These are phyloP conservation scores for Naegleria lovaniensis DNA, from an alignment of 208 protist species.

Conservation along the genomic window DNA sequence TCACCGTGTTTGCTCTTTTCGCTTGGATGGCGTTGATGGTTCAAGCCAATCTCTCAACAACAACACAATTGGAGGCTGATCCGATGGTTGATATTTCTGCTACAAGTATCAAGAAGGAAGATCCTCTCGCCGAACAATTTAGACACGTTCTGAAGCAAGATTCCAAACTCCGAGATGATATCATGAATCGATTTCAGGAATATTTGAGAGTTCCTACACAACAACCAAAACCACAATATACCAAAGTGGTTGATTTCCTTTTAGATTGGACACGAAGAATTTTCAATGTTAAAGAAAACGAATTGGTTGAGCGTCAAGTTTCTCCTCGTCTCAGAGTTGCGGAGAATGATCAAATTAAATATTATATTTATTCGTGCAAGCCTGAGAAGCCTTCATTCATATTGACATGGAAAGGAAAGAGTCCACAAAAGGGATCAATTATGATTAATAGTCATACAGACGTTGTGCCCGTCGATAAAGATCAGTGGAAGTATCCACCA, in stretches of 20 bases:
- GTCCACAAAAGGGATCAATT: background rate
- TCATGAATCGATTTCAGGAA: background rate
- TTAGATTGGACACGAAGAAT: background rate
- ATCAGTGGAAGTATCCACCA: conserved; percentile 19
- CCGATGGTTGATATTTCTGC: no score
- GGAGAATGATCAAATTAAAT: background rate
- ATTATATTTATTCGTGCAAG: background rate
- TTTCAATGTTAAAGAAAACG: background rate
- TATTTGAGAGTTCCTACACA: background rate
- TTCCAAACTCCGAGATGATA: background rate
- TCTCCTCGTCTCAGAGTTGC: background rate
- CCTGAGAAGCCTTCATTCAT: background rate
- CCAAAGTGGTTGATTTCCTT: background rate
- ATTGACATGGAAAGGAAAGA: background rate
- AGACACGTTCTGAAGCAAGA: no score
- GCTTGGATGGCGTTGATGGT: no score
- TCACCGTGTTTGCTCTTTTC: no score
- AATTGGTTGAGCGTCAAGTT: background rate
- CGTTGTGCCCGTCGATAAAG: background rate
- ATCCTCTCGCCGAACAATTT: no score
- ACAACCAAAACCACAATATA: background rate
- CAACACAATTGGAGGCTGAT: no score
- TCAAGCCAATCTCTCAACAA: no score
- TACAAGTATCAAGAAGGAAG: no score
- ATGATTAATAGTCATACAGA: conserved; percentile 24